Evolutionary conservation across 192 early-diverging fungal genomes (phyloP).

Genomic region (Chytriomyces sp.): DNA sequence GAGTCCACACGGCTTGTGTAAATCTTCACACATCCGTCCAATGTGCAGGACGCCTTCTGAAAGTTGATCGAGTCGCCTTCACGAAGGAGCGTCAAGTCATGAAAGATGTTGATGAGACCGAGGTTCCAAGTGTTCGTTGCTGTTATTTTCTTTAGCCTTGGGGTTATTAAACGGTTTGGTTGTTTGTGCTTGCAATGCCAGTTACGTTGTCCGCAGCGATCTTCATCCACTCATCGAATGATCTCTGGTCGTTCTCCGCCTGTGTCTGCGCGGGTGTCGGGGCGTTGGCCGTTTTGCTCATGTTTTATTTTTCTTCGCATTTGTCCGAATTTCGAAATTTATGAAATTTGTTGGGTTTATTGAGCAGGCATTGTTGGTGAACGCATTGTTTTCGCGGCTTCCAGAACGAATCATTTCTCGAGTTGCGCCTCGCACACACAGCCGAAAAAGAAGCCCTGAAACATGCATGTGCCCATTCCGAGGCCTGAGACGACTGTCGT

Average conservation of each 20-base stretch:
- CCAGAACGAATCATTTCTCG: no score
- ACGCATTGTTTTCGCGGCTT: no score
- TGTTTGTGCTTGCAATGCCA: neutral
- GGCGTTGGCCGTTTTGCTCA: neutral
- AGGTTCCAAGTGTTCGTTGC: constrained; percentile 94
- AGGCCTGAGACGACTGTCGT: constrained; percentile 30
- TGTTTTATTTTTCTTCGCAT: neutral
- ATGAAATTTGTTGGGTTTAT: no score
- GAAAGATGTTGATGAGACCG: constrained; percentile 97
- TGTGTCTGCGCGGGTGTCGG: constrained; percentile 1
- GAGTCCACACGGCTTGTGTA: constrained; percentile 97
- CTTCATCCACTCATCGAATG: constrained; percentile 96
- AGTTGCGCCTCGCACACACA: no score
- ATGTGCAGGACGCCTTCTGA: constrained; percentile 94
- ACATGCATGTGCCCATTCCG: constrained; percentile 24
- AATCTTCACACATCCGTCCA: constrained; percentile 97
- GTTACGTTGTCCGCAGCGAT: constrained; percentile 91
- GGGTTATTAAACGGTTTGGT: neutral
- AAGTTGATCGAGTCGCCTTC: constrained; percentile 99
- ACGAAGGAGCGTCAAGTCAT: constrained; percentile 89
- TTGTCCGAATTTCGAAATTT: no score
- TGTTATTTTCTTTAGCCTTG: constrained; percentile 85
- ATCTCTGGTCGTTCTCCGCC: constrained; percentile 52
- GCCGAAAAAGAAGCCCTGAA: neutral
- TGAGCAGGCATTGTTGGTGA: no score